A percentile compares a stretch with the other conserved stretches of the same genome.
Evolutionary conservation across 345 rosid species (phyloP).

Genomic region (Noccaea caerulescens): DNA sequence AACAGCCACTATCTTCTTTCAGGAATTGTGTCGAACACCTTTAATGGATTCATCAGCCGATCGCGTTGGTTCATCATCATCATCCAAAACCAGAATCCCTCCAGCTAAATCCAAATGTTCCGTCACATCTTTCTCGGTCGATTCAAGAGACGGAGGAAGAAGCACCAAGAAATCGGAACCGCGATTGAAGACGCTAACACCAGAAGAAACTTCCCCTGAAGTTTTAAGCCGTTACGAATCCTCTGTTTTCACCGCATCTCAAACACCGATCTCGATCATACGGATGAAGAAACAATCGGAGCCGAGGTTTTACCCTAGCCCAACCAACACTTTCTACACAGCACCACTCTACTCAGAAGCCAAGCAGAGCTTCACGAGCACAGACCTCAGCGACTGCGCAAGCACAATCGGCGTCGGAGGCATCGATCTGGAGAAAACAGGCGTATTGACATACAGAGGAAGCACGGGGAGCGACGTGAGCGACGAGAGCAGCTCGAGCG

Average conservation of each 20-base stretch:
- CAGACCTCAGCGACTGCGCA: slow-evolving; percentile 69
- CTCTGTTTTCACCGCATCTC: slow-evolving; percentile 50
- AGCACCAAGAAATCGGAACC: slow-evolving; percentile 49
- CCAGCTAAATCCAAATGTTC: slow-evolving; percentile 44
- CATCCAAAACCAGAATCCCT: slow-evolving; percentile 51
- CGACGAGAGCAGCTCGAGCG: slow-evolving; percentile 91
- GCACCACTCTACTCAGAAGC: slow-evolving; percentile 59
- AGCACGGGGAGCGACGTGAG: slow-evolving; percentile 88
- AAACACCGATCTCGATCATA: slow-evolving; percentile 43
- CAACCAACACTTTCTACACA: slow-evolving; percentile 63
- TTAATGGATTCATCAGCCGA: slow-evolving; percentile 63
- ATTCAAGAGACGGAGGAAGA: slow-evolving; percentile 50
- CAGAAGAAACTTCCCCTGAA: slow-evolving; percentile 44
- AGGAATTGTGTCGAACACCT: slow-evolving; percentile 49
- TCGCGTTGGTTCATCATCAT: slow-evolving; percentile 54
- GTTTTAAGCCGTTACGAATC: slow-evolving; percentile 48
- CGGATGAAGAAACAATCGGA: slow-evolving; percentile 50
- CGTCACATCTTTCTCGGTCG: slow-evolving; percentile 50
- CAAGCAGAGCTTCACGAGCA: slow-evolving; percentile 76
- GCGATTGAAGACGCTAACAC: slow-evolving; percentile 35
- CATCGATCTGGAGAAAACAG: slow-evolving; percentile 66
- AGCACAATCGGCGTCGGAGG: slow-evolving; percentile 54
- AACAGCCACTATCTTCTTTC: slow-evolving; percentile 13
- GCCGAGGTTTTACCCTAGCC: slow-evolving; percentile 58
- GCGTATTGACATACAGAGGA: slow-evolving; percentile 56